Conservation (phyloP, 768 basidiomycete genomes). For the Dacryopinax spathularia region DNA sequence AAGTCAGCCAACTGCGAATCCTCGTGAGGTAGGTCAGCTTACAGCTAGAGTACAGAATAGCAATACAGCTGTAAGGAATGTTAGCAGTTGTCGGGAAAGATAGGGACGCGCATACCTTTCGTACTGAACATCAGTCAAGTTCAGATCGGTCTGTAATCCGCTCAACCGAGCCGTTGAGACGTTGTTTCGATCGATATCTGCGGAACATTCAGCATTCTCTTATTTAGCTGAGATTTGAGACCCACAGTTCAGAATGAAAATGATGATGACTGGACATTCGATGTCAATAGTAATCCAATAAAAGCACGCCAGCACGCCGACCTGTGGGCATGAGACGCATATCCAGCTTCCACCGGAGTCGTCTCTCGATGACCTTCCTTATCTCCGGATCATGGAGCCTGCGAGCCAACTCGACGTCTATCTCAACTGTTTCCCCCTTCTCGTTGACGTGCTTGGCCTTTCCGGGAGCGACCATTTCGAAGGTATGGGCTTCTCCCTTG, state of each 20-base stretch:
- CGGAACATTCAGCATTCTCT: neutral
- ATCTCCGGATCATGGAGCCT: neutral
- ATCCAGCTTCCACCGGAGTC: conserved; percentile 44
- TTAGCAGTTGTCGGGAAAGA: conserved; percentile 5
- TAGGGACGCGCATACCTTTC: conserved; percentile 23
- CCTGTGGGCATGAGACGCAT: conserved; percentile 43
- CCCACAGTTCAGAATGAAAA: conserved; percentile 11
- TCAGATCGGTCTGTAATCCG: conserved; percentile 29
- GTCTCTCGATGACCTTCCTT: conserved; percentile 16
- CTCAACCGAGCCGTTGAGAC: conserved; percentile 29
- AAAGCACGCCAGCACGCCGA: conserved; percentile 16
- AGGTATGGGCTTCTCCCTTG: neutral
- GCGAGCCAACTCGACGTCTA: neutral
- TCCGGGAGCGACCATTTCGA: neutral
- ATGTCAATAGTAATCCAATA: neutral
- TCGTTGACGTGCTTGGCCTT: neutral
- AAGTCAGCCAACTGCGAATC: neutral
- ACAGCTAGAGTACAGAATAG: conserved; percentile 5
- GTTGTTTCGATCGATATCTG: conserved; percentile 6
- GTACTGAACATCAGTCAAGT: conserved; percentile 40
- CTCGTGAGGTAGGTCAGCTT: neutral
- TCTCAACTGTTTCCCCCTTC: neutral
- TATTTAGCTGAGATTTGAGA: neutral
- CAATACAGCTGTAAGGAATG: neutral
- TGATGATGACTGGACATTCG: conserved; percentile 6